These are phyloP conservation scores for Fusarium armeniacum DNA, from an alignment of 2,329 filamentous ascomycete species.

Conservation along the genomic window DNA sequence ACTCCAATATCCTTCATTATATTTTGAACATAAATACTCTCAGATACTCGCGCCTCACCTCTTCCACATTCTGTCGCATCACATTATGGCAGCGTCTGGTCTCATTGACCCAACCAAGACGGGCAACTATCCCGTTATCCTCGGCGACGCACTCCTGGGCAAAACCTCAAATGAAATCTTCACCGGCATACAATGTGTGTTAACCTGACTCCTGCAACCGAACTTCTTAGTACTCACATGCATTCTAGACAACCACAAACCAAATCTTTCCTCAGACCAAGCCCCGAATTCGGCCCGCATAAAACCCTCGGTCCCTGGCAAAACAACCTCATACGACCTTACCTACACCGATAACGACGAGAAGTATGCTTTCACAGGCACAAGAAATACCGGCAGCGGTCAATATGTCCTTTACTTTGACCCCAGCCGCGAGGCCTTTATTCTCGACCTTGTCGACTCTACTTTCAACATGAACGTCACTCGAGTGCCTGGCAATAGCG, in stretches of 20 bases:
- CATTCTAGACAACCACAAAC: constrained; percentile 72
- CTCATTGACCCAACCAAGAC: constrained; percentile 72
- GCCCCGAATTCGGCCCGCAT: constrained; percentile 65
- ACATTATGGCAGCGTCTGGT: constrained; percentile 50
- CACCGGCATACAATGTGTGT: constrained; percentile 72
- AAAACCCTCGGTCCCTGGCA: constrained; percentile 64
- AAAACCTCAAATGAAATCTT: constrained; percentile 70
- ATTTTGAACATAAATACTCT: not conserved
- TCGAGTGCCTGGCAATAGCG: constrained; percentile 74
- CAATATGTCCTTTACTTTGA: constrained; percentile 83
- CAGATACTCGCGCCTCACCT: not conserved
- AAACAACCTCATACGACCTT: constrained; percentile 69
- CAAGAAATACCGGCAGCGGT: constrained; percentile 67
- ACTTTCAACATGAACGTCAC: constrained; percentile 89
- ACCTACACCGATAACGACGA: constrained; percentile 67
- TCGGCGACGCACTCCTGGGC: constrained; percentile 72
- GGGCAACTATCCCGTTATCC: constrained; percentile 73
- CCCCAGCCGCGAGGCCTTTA: constrained; percentile 78
- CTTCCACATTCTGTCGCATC: constrained; percentile 13
- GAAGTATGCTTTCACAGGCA: constrained; percentile 73
- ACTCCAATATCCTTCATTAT: not conserved
- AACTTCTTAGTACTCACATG: constrained; percentile 13
- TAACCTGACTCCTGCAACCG: not conserved
- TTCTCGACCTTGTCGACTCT: constrained; percentile 85
- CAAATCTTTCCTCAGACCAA: constrained; percentile 63